phyloP scores from a whole-genome alignment of 805 yeast genomes.

The Wickerhamomyces strasburgensis region DNA sequence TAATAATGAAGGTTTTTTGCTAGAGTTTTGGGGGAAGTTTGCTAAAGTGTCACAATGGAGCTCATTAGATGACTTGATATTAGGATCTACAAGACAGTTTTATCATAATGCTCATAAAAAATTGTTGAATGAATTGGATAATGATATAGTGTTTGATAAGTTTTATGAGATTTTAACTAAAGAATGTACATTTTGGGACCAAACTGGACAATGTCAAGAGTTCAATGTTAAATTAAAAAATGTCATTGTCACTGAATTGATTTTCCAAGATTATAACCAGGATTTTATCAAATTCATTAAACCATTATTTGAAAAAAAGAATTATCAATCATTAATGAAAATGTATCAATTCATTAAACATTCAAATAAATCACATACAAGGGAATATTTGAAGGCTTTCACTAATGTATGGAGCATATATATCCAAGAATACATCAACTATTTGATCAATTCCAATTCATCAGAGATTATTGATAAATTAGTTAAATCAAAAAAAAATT shows the following conservation, averaged over 20 bases:
- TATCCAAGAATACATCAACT: constrained; percentile 8
- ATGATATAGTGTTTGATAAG: constrained; percentile 2
- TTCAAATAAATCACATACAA: constrained; percentile 1
- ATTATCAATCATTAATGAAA: constrained; percentile 3
- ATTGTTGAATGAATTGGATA: neutral
- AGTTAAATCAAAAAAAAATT: constrained; percentile 15
- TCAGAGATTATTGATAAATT: constrained; percentile 12
- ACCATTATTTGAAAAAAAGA: constrained; percentile 12
- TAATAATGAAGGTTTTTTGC: neutral
- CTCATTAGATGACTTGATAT: constrained; percentile 1
- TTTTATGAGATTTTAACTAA: constrained; percentile 3
- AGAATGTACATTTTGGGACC: constrained; percentile 16
- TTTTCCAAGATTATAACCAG: constrained; percentile 8
- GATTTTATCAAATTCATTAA: constrained; percentile 5
- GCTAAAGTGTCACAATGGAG: constrained; percentile 5
- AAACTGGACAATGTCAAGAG: neutral
- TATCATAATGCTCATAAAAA: constrained; percentile 5
- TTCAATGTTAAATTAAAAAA: constrained; percentile 2
- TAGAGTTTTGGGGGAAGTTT: constrained; percentile 9
- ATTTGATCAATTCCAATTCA: constrained; percentile 3
- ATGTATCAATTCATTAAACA: constrained; percentile 13
- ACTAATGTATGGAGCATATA: constrained; percentile 12
- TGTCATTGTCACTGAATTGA: constrained; percentile 1
- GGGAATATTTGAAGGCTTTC: constrained; percentile 2
- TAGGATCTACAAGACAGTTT: constrained; percentile 3